Evolutionary conservation across 305 asterid genomes (phyloP).

Genomic region (Fraxinus platypoda): DNA sequence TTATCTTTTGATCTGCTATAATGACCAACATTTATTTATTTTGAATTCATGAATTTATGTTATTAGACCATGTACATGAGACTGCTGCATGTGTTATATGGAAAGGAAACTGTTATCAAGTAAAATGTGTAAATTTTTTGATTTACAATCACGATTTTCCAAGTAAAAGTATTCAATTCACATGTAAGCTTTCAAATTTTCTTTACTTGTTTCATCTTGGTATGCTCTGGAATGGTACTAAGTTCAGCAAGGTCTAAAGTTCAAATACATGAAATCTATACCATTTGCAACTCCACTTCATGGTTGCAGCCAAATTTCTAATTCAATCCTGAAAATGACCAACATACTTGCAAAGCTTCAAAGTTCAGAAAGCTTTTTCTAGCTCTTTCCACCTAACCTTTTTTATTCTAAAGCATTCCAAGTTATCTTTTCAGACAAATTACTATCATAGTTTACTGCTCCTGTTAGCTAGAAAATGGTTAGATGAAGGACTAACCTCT

Average conservation of each 20-base stretch:
- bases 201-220: neutral
- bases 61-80: neutral
- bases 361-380: neutral
- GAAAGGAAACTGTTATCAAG: neutral
- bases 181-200: neutral
- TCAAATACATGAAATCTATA: neutral
- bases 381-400: neutral
- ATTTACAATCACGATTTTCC: neutral
- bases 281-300: neutral
- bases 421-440: neutral
- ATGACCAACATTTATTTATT: neutral
- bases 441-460: neutral
- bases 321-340: neutral
- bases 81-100: neutral
- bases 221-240: neutral
- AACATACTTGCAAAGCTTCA: neutral
- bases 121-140: neutral
- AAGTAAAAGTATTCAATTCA: neutral
- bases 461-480: constrained; percentile 11
- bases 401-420: neutral
- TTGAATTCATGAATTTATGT: neutral
- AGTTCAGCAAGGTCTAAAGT: neutral
- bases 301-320: neutral
- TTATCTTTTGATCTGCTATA: neutral
- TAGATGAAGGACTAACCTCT: neutral